Conservation (phyloP, 768 basidiomycete species). For the Suillus cothurnatus region DNA sequence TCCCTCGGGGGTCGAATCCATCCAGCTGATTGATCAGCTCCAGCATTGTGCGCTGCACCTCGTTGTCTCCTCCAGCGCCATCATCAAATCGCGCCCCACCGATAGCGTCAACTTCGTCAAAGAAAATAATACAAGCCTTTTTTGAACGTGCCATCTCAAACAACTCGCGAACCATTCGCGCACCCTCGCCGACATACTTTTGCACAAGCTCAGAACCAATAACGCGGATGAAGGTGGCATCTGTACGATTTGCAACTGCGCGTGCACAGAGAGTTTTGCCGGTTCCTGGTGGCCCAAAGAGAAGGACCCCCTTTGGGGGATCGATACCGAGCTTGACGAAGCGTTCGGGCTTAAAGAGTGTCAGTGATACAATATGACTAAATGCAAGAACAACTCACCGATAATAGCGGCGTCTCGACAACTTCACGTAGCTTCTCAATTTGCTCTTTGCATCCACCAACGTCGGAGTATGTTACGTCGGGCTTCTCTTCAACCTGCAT, state of each 20-base stretch:
- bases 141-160: slow-evolving; percentile 99
- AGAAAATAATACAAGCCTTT: slow-evolving; percentile 99
- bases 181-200: slow-evolving; percentile 99
- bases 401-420: slow-evolving; percentile 93
- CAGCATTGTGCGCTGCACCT: slow-evolving; percentile 99
- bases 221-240: slow-evolving; percentile 98
- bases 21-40: slow-evolving; percentile 99
- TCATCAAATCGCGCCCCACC: slow-evolving; percentile 98
- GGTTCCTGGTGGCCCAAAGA: slow-evolving; percentile 96
- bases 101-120: slow-evolving; percentile 98
- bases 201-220: slow-evolving; percentile 99
- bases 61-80: slow-evolving; percentile 98
- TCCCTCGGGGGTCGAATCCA: slow-evolving; percentile 98
- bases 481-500: slow-evolving; percentile 99
- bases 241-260: slow-evolving; percentile 97
- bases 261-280: slow-evolving; percentile 98
- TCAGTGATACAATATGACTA: slow-evolving; percentile 17
- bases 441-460: slow-evolving; percentile 99
- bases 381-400: slow-evolving; percentile 53
- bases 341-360: slow-evolving; percentile 82
- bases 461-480: slow-evolving; percentile 95
- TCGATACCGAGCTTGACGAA: slow-evolving; percentile 99
- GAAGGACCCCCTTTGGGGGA: slow-evolving; percentile 95
- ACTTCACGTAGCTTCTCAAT: slow-evolving; percentile 99
- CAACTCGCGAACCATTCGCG: slow-evolving; percentile 96